Evolutionary conservation across 2,329 filamentous ascomycete genomes (phyloP).

Genomic region (Pseudocercospora cruenta): DNA sequence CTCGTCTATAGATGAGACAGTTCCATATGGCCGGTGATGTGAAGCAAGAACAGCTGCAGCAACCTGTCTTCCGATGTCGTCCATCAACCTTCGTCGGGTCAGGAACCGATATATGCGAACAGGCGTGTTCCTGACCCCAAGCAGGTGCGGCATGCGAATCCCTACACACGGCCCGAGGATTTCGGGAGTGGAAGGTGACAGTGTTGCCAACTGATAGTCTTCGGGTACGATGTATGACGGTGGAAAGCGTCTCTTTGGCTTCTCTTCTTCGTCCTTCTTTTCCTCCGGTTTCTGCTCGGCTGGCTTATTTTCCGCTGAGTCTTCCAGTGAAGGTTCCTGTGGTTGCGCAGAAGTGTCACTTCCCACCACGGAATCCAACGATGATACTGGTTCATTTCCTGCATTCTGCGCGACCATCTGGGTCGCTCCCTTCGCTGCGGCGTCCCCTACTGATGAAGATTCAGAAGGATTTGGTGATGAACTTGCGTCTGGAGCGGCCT

Average conservation of each 20-base stretch:
- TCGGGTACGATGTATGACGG: conserved; percentile 73
- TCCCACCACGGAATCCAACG: conserved; percentile 15
- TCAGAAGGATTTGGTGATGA: conserved; percentile 13
- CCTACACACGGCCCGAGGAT: conserved; percentile 73
- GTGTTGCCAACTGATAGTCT: conserved; percentile 69
- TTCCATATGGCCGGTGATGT: conserved; percentile 50
- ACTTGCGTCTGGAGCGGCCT: conserved; percentile 5
- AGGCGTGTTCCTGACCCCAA: conserved; percentile 90
- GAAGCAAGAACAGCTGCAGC: conserved; percentile 76
- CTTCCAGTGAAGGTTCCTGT: conserved; percentile 12
- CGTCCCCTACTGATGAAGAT: conserved; percentile 32
- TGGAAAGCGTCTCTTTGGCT: conserved; percentile 61
- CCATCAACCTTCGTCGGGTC: conserved; percentile 80
- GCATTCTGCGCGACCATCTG: conserved; percentile 17
- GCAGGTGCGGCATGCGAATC: conserved; percentile 82
- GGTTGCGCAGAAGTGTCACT: neutral
- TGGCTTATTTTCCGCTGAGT: conserved; percentile 15
- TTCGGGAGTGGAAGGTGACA: conserved; percentile 68
- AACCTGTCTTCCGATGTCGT: conserved; percentile 83
- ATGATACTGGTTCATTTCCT: conserved; percentile 8
- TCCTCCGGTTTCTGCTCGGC: conserved; percentile 33
- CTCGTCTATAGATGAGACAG: conserved; percentile 27
- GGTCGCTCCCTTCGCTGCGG: conserved; percentile 31
- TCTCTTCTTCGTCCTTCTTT: conserved; percentile 41
- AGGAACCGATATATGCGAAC: conserved; percentile 86